A percentile compares a stretch with the other conserved stretches of the same genome.
These are phyloP conservation scores for Paxillus ammoniavirescens DNA, from an alignment of 768 basidiomycete genomes.

Conservation along the genomic window DNA sequence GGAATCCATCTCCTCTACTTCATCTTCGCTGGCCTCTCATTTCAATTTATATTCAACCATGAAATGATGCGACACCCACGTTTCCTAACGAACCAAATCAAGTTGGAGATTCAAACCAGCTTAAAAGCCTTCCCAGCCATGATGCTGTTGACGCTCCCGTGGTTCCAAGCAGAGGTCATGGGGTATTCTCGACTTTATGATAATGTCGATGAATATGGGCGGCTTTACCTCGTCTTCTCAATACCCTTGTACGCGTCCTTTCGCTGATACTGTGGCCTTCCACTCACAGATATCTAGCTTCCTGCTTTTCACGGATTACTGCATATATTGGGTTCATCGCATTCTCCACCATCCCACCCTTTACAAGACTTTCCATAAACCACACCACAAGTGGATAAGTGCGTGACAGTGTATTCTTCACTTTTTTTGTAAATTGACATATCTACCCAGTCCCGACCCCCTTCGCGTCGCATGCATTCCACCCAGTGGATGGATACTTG, in stretches of 20 bases:
- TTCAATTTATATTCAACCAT: conserved; percentile 86
- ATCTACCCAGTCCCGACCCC: conserved; percentile 81
- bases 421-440: conserved; percentile 5
- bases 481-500: conserved; percentile 90
- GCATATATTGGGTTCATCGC: conserved; percentile 97
- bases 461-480: conserved; percentile 97
- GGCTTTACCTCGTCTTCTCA: conserved; percentile 66
- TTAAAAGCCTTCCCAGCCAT: conserved; percentile 81
- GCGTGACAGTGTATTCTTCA: conserved; percentile 26
- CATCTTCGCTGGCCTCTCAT: conserved; percentile 81
- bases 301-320: conserved; percentile 86
- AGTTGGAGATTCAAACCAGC: conserved; percentile 72
- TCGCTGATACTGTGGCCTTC: background rate
- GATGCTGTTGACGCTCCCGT: conserved; percentile 83
- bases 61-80: conserved; percentile 94
- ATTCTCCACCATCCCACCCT: conserved; percentile 78
- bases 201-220: conserved; percentile 75
- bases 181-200: conserved; percentile 83
- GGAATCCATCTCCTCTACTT: conserved; percentile 90
- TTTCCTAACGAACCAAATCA: conserved; percentile 87
- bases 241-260: conserved; percentile 56
- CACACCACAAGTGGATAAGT: conserved; percentile 99
- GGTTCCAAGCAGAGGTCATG: conserved; percentile 90
- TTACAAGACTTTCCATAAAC: conserved; percentile 94
- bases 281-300: conserved; percentile 43